Base-by-base conservation (phyloP, 23 red algal species). In the Rhodosorus marinus region DNA sequence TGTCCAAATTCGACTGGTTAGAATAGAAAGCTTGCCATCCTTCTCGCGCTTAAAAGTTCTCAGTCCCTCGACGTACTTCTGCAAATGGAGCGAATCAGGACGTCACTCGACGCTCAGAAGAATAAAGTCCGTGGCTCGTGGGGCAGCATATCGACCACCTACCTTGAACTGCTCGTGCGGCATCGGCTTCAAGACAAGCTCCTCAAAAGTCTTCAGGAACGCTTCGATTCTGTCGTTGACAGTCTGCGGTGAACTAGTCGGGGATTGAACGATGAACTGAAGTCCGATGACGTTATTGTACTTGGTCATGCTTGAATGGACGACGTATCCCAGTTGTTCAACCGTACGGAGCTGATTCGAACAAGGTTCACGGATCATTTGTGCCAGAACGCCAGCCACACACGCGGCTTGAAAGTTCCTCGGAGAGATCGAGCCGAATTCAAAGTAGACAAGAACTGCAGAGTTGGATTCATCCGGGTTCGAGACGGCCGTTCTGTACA, bases 301-400 rank as follows among this genome's bases (percentile, higher is more conserved):
- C 28, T 40, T 27, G 45, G 56, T 48, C 27, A 71, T 50, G 34
- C 69, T 69, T 49, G 57, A 62, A 15, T 60, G 81, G 27, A 94
- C 87, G 35, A 83, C 41, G 59, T 94, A 94, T 17, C 87, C 87
- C 3, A 94, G 70, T 45, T 94, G 87, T 28, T 83, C 53, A 8
- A 74, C 67, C 5, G 87, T 94, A 33, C 87, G 70, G 31, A 94
- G 59, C 40, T 83, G 66, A 50, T 94, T 60, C 21, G 84, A 94
- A 8, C 47, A 27, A 9, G 77, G 87, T 59, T 94, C 84, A 24
- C 81, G 53, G 23, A 94, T 3, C 21, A 94, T 82, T 6, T 77
- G 62, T 38, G 36, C 35, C 28, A 94, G 31, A 23, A 94, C 42
- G 23, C 80, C 78, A 19, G 81, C 15, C 27, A 60, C 40, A 31